phyloP scores from a whole-genome alignment of 495 filamentous ascomycete genomes.

The Penicillium arizonense region DNA sequence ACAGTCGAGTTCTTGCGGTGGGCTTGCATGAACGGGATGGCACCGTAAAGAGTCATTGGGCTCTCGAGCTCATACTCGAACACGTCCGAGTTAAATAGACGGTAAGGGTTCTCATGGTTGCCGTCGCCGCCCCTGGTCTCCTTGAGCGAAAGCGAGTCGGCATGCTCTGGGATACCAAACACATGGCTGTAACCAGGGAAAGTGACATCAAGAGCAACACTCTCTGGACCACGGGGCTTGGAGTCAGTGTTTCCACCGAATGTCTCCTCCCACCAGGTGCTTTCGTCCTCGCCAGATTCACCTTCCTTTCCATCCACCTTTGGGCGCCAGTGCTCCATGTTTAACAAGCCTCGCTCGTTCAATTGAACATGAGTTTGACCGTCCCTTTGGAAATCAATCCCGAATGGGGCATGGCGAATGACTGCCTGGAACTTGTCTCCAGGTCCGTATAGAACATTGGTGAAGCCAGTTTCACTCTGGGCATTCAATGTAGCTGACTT shows the following conservation, averaged over 20 bases:
- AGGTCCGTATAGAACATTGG: conserved; percentile 79
- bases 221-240: conserved; percentile 88
- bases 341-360: conserved; percentile 83
- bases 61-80: conserved; percentile 97
- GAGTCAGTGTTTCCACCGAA: conserved; percentile 93
- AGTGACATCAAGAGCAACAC: conserved; percentile 83
- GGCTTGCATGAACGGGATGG: conserved; percentile 96
- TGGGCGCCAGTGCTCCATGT: conserved; percentile 92
- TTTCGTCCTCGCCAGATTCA: conserved; percentile 61
- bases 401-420: conserved; percentile 79
- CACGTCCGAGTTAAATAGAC: conserved; percentile 93
- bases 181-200: conserved; percentile 92
- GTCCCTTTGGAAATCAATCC: conserved; percentile 79
- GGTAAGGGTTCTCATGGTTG: conserved; percentile 88
- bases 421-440: conserved; percentile 72
- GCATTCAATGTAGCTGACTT: conserved; percentile 61
- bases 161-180: conserved; percentile 92
- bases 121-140: conserved; percentile 83
- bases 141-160: conserved; percentile 81
- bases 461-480: conserved; percentile 57
- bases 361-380: conserved; percentile 80
- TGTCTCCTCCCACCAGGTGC: conserved; percentile 95
- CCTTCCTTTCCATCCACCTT: conserved; percentile 71
- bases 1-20: conserved; percentile 91
- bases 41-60: conserved; percentile 96